A percentile compares a stretch with the other conserved stretches of the same genome.
Conservation (phyloP, 805 yeast genomes). For the Myxozyma vanderwaltii region DNA sequence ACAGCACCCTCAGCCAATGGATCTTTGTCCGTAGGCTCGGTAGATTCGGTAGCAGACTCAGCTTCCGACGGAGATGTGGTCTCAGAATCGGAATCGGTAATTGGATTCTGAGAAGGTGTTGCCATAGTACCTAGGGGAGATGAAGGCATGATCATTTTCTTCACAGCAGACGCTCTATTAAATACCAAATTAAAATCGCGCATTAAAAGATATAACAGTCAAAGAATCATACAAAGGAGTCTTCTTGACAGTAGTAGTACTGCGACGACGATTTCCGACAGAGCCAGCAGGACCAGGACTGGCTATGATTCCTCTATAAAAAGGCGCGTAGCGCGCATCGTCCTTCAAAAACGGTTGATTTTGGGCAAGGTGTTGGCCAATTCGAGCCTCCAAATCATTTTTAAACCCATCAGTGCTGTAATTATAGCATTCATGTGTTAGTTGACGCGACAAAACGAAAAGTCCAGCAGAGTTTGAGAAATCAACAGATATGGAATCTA, state of each 20-base stretch:
- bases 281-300: slow-evolving; percentile 10
- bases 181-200: neutral
- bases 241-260: slow-evolving; percentile 8
- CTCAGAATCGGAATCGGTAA: neutral
- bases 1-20: neutral
- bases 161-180: neutral
- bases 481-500: too few relatives aligned
- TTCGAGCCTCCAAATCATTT: slow-evolving; percentile 39
- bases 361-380: slow-evolving; percentile 31
- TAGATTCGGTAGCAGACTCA: neutral
- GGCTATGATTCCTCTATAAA: slow-evolving; percentile 16
- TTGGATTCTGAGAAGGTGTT: neutral
- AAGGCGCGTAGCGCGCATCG: slow-evolving; percentile 36
- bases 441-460: neutral
- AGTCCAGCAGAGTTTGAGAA: too few relatives aligned
- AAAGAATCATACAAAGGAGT: neutral
- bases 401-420: slow-evolving; percentile 39
- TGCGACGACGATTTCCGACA: slow-evolving; percentile 15
- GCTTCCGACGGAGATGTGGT: neutral
- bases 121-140: slow-evolving; percentile 1
- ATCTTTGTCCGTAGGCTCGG: too few relatives aligned
- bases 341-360: slow-evolving; percentile 26
- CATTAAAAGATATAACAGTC: neutral
- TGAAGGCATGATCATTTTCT: neutral
- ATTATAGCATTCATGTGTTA: neutral